Evolutionary conservation across 225 moss, liverwort and hornwort species (phyloP), one percentile per base, ranked within the genome.

Genomic region (Climacium dendroides): DNA sequence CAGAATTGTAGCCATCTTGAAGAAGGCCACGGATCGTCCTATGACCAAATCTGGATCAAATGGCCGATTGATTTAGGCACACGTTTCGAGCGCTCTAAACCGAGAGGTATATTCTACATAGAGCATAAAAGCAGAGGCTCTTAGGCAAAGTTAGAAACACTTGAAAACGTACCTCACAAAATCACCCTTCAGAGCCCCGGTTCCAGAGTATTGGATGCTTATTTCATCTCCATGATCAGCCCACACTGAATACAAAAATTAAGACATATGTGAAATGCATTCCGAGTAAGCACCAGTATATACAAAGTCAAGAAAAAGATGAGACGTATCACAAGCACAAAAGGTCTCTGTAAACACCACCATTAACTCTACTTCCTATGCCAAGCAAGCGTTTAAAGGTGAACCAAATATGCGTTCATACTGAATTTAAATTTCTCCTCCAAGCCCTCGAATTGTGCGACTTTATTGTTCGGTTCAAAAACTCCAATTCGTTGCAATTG

Each of bases 221-320:
- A 98, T 95, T 66, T 97, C 97, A 93, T 98, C 98, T 82, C 98
- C 98, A 89, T 98, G 95, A 93, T 98, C 96, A 87, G 98, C 98
- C 97, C 98, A 98, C 91, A 96, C 97, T 97, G 91, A 61, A 82
- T 59, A 60, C 72, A 80, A 86, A 83, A 86, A 81, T 60, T 53
- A 86, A 88, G 73, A 73, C 59, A 48, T 47, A 29, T 35, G 18
- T 84, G 62, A 88, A 83, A 88, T 77, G 66, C 58, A 60, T 11
- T 78, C 65, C 10, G 28, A 84, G 37, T 60, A n/a, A n/a, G 52
- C 37, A 52, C 55, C 63, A 77, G 55, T 30, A 86, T 62, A 75
- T 48, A 48, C 45, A 41, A 79, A 73, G 53, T 22, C 67, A 79
- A 85, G 39, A 59, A 84, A 71, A 59, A 3, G 29, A 72, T 57